phyloP scores from a whole-genome alignment of 345 rosid genomes.

The Ceriops decandra region DNA sequence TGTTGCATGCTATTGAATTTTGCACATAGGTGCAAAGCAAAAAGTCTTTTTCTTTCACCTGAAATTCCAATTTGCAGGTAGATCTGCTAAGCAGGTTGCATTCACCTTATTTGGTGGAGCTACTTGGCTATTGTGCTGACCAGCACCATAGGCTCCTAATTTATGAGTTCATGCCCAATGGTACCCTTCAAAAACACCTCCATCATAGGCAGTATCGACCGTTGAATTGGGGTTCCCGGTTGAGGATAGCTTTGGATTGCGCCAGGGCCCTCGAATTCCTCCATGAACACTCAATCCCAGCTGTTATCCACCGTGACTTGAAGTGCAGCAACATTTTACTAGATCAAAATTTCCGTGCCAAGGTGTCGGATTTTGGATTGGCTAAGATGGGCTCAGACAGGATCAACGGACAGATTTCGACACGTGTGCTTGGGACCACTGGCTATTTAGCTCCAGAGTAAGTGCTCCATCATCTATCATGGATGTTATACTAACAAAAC shows the following conservation, averaged over 20 bases:
- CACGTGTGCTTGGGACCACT: constrained; percentile 60
- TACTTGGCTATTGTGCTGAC: constrained; percentile 94
- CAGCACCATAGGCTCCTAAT: constrained; percentile 70
- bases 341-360: constrained; percentile 56
- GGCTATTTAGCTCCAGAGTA: constrained; percentile 94
- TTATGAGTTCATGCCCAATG: constrained; percentile 72
- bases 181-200: constrained; percentile 58
- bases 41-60: not conserved
- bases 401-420: constrained; percentile 73
- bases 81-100: constrained; percentile 79
- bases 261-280: constrained; percentile 83
- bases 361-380: constrained; percentile 71
- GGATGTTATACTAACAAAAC: constrained; percentile 4
- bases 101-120: constrained; percentile 74
- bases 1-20: constrained; percentile 10
- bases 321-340: constrained; percentile 72
- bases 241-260: constrained; percentile 79
- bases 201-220: constrained; percentile 40
- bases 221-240: constrained; percentile 69
- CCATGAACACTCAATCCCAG: constrained; percentile 57
- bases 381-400: constrained; percentile 72
- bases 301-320: constrained; percentile 82
- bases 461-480: constrained; percentile 34
- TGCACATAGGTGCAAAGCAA: constrained; percentile 25
- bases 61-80: constrained; percentile 45